A percentile compares a stretch with the other conserved stretches of the same genome.
Conservation (phyloP, 345 rosid genomes). For the Bruguiera parviflora region DNA sequence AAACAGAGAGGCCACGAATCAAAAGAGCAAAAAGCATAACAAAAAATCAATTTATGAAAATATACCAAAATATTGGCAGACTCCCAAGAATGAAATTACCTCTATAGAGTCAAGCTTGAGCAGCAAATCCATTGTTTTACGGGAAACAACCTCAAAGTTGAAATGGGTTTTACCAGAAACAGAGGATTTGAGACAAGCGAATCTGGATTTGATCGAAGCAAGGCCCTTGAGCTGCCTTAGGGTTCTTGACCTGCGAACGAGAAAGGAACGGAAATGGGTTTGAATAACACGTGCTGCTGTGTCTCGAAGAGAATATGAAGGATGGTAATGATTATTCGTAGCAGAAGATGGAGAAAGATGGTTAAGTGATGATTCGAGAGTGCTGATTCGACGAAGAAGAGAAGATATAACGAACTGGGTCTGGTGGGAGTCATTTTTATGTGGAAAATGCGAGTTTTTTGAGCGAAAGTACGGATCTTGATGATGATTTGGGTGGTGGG, state of each 20-base stretch:
- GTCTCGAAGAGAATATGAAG: slow-evolving; percentile 45
- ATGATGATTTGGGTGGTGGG: slow-evolving; percentile 9
- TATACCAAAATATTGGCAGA: neutral
- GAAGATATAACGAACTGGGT: slow-evolving; percentile 23
- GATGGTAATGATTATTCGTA: slow-evolving; percentile 12
- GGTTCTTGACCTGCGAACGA: slow-evolving; percentile 71
- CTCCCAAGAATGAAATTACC: slow-evolving; percentile 34
- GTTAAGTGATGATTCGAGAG: slow-evolving; percentile 49
- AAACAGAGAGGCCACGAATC: slow-evolving; percentile 8
- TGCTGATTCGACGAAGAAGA: slow-evolving; percentile 50
- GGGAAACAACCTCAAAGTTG: slow-evolving; percentile 45
- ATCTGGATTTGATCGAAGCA: slow-evolving; percentile 61
- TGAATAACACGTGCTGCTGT: slow-evolving; percentile 82
- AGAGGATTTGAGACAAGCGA: slow-evolving; percentile 58
- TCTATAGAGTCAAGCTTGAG: slow-evolving; percentile 70
- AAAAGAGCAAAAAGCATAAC: neutral
- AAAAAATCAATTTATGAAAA: neutral
- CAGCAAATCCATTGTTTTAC: slow-evolving; percentile 59
- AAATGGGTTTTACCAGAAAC: slow-evolving; percentile 45
- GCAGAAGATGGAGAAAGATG: slow-evolving; percentile 27
- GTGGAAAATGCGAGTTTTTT: slow-evolving; percentile 12
- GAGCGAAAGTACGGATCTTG: slow-evolving; percentile 15
- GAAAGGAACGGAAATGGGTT: slow-evolving; percentile 67
- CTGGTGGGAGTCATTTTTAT: slow-evolving; percentile 16
- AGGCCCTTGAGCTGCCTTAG: slow-evolving; percentile 77